phyloP scores from a whole-genome alignment of 140 eudicot genomes.

The Anethum foeniculum region DNA sequence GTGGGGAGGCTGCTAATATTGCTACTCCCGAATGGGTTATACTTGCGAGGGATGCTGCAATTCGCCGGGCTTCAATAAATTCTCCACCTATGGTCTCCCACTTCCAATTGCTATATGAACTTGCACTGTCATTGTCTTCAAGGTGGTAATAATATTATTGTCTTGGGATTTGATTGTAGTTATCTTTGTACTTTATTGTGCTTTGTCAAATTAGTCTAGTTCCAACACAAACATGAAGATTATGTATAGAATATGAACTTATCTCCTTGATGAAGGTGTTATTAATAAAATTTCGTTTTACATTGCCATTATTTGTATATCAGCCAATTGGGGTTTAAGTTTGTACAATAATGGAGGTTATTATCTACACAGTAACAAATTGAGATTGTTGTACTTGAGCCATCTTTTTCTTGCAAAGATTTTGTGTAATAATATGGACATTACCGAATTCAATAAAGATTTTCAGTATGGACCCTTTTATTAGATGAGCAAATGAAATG shows the following conservation, averaged over 20 bases:
- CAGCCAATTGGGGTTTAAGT: background rate
- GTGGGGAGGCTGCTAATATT: conserved; percentile 96
- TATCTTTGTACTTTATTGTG: background rate
- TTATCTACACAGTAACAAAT: background rate
- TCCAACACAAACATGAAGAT: background rate
- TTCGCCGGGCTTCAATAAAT: conserved; percentile 89
- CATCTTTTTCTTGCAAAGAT: background rate
- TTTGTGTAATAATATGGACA: background rate
- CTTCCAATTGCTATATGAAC: conserved; percentile 84
- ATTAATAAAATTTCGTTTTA: background rate
- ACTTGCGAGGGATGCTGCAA: conserved; percentile 91
- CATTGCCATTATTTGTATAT: background rate
- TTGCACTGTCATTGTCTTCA: conserved; percentile 70
- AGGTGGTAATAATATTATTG: conserved; percentile 32
- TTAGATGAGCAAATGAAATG: background rate
- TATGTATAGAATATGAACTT: background rate
- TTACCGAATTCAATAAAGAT: background rate
- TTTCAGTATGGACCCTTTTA: background rate
- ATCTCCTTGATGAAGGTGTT: background rate
- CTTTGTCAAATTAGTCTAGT: background rate
- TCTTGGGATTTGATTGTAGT: background rate
- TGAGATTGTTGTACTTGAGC: background rate
- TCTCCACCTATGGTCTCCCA: conserved; percentile 98
- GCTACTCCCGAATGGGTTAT: conserved; percentile 97
- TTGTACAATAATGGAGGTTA: background rate